Evolutionary conservation across 768 basidiomycete species (phyloP).

Genomic region (Grammothele lineata): DNA sequence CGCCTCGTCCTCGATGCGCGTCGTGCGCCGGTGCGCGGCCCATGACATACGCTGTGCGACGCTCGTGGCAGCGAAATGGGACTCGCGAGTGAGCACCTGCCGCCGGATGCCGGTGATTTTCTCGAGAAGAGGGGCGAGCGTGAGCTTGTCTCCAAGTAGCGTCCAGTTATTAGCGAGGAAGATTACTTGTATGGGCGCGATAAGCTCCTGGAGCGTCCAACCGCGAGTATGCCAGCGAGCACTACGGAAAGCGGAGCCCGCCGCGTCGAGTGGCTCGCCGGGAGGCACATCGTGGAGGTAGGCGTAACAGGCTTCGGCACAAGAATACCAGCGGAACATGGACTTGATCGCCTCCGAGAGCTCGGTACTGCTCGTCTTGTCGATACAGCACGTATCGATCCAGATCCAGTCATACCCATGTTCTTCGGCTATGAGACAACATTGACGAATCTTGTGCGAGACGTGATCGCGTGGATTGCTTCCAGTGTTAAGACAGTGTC

Average conservation of each 20-base stretch:
- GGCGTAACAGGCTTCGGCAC: background rate
- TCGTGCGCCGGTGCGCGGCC: background rate
- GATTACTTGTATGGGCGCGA: background rate
- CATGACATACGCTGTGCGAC: background rate
- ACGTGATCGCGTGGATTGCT: no score
- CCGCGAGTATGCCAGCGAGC: background rate
- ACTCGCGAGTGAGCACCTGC: background rate
- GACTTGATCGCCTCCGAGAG: no score
- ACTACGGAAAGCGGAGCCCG: background rate
- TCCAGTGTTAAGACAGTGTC: no score
- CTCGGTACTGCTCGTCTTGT: background rate
- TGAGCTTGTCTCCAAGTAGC: background rate
- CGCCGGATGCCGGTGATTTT: no score
- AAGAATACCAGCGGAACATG: background rate
- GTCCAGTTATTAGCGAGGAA: background rate
- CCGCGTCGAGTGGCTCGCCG: background rate
- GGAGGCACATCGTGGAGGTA: background rate
- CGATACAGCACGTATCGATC: background rate
- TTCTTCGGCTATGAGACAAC: no score
- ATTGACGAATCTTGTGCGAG: no score
- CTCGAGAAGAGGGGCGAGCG: background rate
- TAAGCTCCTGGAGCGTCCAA: background rate
- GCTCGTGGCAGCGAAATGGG: background rate
- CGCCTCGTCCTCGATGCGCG: background rate
- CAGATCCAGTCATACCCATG: background rate